A percentile compares a stretch with the other conserved stretches of the same genome.
phyloP scores from a whole-genome alignment of 2,329 filamentous ascomycete genomes.

The Cercospora zeina region DNA sequence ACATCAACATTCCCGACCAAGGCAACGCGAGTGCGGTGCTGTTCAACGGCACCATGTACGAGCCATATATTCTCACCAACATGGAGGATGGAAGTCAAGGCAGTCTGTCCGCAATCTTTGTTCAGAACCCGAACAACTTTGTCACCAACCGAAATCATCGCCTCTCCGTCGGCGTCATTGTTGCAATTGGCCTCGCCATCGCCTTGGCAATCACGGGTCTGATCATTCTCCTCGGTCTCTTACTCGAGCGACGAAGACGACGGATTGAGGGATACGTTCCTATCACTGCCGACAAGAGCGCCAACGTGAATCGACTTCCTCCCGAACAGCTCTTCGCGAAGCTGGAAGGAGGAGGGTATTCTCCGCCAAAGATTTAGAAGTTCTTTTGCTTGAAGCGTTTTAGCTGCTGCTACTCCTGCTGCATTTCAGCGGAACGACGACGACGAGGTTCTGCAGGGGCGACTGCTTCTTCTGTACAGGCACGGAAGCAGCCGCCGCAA shows the following conservation, averaged over 20 bases:
- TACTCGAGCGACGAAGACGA: conserved; percentile 74
- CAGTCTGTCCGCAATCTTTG: conserved; percentile 78
- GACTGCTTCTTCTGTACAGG: background rate
- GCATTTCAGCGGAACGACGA: background rate
- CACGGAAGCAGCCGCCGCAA: background rate
- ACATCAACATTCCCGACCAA: conserved; percentile 71
- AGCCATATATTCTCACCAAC: conserved; percentile 78
- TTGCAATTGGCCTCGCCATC: conserved; percentile 78
- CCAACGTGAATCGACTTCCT: conserved; percentile 54
- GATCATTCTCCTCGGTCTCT: conserved; percentile 71
- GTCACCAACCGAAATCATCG: conserved; percentile 59
- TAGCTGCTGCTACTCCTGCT: background rate
- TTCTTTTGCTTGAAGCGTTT: background rate
- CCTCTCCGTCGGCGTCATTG: conserved; percentile 72
- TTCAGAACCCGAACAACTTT: conserved; percentile 71
- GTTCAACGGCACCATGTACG: conserved; percentile 78
- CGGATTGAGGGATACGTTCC: conserved; percentile 76
- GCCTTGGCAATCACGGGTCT: conserved; percentile 75
- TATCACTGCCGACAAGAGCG: conserved; percentile 53
- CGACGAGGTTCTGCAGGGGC: background rate
- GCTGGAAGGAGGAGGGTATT: conserved; percentile 26
- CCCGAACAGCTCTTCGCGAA: conserved; percentile 43
- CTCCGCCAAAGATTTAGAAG: conserved; percentile 13
- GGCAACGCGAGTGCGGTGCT: conserved; percentile 82
- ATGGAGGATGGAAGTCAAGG: conserved; percentile 64